Percentiles rank a stretch among this genome's conserved stretches.
Conservation (phyloP, 148 eudicot genomes). For the Fallopia convolvulus region DNA sequence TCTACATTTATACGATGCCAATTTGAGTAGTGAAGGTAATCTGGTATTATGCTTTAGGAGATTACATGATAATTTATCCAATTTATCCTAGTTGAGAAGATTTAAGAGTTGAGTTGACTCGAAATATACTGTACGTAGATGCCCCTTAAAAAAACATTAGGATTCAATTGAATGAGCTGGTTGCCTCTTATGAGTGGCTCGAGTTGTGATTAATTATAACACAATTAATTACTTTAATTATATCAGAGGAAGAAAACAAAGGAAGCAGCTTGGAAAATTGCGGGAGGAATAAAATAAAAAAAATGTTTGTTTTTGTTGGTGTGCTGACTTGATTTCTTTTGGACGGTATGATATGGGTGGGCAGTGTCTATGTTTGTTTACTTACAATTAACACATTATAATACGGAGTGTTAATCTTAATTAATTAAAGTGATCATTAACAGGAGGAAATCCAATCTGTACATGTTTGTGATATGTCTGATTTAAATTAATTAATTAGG, state of each 20-base stretch:
- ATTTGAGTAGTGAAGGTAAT: no score
- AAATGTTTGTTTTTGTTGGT: constrained; percentile 7
- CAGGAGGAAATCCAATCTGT: not conserved
- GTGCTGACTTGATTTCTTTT: not conserved
- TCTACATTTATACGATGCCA: no score
- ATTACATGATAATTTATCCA: no score
- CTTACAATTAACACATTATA: not conserved
- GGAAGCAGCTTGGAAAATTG: constrained; percentile 7
- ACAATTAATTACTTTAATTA: not conserved
- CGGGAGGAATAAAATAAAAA: not conserved
- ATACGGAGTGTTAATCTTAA: not conserved
- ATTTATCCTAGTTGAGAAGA: no score
- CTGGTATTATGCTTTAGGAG: no score
- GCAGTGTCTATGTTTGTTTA: constrained; percentile 3
- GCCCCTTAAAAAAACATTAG: no score
- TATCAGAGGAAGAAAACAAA: not conserved
- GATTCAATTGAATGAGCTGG: not conserved
- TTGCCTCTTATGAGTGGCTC: not conserved
- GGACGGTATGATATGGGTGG: constrained; percentile 9
- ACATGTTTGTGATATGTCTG: constrained; percentile 7
- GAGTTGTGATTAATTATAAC: not conserved
- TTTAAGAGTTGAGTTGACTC: no score
- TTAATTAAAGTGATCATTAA: constrained; percentile 1
- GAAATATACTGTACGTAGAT: no score
- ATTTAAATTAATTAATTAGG: not conserved